Base-by-base conservation (phyloP, 345 rosid species). In the Aquilaria malaccensis region DNA sequence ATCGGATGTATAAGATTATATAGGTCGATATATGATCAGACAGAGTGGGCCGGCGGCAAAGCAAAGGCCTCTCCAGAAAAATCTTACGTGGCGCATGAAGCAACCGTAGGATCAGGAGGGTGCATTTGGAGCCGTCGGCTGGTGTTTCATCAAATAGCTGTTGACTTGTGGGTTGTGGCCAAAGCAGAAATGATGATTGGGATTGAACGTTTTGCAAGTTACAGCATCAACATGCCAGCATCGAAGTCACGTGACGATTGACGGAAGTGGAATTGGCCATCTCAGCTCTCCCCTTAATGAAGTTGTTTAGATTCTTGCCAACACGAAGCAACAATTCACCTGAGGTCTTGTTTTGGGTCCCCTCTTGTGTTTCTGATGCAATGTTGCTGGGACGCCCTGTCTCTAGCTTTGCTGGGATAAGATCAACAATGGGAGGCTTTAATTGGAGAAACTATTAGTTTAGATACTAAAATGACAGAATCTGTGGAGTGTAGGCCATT, bases 81-180 rank as follows among this genome's bases (percentile, higher is more conserved):
- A 37, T 37, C 43, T 37, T 62, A 55, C 65, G 59, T 67, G 66
- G 65, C n/a, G 14, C 15, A 3, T 1, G 13, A 33, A 9, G 10
- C 43, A 37, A 0, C 10, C 41, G 55, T 12, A 13, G 33, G 15
- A 45, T 53, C 22, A 22, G 47, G 61, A 60, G 73, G 73, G 69
- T 37, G 9, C 58, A 43, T 0, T 22, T 47, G 41, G 46, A 62
- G 58, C 71, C 76, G 64, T 61, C 67, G 3, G 75, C 61, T 67
- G 48, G 46, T 22, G 48, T 52, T 50, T 47, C 50, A 51, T 61
- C 37, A 10, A 14, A 43, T 29, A 54, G 9, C 55, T 32, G 30
- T 50, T 9, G 52, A 65, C 7, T 37, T 3, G 7, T 7, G 33
- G 15, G 50, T 31, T 11, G 31, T 22, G 2, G 70, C 47, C 65